phyloP scores from a whole-genome alignment of 106 monocot genomes.

The Acanthochlamys bracteata region DNA sequence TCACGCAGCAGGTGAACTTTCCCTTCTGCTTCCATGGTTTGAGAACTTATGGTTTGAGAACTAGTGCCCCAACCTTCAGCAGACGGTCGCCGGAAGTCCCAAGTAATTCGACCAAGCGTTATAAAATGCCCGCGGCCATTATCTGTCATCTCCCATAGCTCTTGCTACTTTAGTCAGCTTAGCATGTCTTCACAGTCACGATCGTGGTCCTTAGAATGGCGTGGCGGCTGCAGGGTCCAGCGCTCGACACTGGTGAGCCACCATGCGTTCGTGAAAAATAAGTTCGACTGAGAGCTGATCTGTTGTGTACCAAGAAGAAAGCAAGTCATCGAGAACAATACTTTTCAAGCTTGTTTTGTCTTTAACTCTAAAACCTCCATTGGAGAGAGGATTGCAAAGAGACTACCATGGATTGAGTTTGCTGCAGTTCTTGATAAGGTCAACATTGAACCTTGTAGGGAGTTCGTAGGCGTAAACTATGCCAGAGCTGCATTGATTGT shows the following conservation, averaged over 20 bases:
- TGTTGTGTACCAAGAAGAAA: slow-evolving; percentile 61
- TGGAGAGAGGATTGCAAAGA: slow-evolving; percentile 15
- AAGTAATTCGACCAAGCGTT: slow-evolving; percentile 19
- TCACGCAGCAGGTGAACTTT: slow-evolving; percentile 64
- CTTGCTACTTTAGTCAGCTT: slow-evolving; percentile 13
- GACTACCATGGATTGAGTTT: slow-evolving; percentile 10
- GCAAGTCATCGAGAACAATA: slow-evolving; percentile 35
- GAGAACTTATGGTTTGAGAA: too few relatives aligned
- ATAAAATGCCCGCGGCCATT: slow-evolving; percentile 26
- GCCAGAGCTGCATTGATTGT: slow-evolving; percentile 6
- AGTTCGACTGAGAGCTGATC: slow-evolving; percentile 79
- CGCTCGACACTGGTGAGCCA: slow-evolving; percentile 55
- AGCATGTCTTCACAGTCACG: slow-evolving; percentile 9
- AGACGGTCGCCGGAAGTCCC: slow-evolving; percentile 24
- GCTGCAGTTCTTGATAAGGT: slow-evolving; percentile 15
- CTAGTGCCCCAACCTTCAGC: slow-evolving; percentile 57
- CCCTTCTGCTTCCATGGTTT: too few relatives aligned
- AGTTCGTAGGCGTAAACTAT: slow-evolving; percentile 36
- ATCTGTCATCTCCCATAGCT: slow-evolving; percentile 7
- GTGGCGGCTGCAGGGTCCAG: slow-evolving; percentile 39
- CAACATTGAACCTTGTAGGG: slow-evolving; percentile 19
- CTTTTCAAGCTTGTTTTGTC: slow-evolving; percentile 25
- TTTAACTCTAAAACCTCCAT: slow-evolving; percentile 23
- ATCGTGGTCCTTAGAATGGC: slow-evolving; percentile 54
- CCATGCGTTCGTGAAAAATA: slow-evolving; percentile 67